phyloP scores from a whole-genome alignment of 164 flowering plant species.

The Protea cynaroides region DNA sequence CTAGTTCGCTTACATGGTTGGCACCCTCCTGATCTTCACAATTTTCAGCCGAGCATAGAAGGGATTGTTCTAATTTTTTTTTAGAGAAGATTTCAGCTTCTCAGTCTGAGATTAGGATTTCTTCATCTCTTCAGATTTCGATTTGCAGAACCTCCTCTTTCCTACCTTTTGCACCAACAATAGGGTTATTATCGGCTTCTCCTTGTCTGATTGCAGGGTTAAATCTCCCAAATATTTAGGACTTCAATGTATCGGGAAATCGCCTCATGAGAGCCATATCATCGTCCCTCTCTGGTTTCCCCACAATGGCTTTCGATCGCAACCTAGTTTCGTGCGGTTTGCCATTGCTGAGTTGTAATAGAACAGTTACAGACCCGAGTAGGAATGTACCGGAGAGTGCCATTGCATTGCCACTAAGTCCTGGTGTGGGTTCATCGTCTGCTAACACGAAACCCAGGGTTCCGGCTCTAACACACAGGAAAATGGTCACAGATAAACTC shows the following conservation, averaged over 20 bases:
- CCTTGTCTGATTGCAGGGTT: constrained; percentile 44
- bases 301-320: constrained; percentile 39
- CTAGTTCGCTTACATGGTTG: no score
- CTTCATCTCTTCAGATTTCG: no score
- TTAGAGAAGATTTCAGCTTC: no score
- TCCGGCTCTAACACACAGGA: constrained; percentile 5
- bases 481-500: no score
- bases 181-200: no score
- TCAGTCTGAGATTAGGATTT: no score
- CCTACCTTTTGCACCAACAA: no score
- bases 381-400: constrained; percentile 41
- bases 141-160: no score
- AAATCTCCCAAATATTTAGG: constrained; percentile 40
- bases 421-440: constrained; percentile 37
- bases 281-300: constrained; percentile 43
- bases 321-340: constrained; percentile 58
- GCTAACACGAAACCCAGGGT: constrained; percentile 37
- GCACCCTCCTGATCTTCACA: no score
- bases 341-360: constrained; percentile 45
- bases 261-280: constrained; percentile 58
- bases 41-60: no score
- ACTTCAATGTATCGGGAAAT: constrained; percentile 71
- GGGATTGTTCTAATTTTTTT: no score
- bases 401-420: constrained; percentile 25
- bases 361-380: constrained; percentile 29